Conservation (phyloP, 306 rosid genomes). For the Cucurbita ficifolia region DNA sequence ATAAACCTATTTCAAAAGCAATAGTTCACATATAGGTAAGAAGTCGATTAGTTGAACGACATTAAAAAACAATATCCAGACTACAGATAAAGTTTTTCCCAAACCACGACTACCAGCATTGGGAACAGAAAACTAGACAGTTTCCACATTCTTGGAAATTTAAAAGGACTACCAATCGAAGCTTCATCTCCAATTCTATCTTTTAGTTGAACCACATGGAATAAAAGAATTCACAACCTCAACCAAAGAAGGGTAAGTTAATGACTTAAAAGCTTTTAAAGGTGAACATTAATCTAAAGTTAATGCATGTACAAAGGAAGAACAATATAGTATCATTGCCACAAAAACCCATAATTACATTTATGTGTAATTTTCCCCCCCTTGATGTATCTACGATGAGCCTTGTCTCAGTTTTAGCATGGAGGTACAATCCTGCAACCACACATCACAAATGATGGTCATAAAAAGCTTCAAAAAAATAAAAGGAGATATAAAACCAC, state of each 20-base stretch:
- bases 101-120: not conserved
- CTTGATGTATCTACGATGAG: conserved; percentile 85
- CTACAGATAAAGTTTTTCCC: not conserved
- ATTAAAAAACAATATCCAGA: not conserved
- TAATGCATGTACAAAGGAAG: not conserved
- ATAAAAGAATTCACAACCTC: not conserved
- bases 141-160: not conserved
- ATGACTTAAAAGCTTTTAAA: not conserved
- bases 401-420: conserved; percentile 61
- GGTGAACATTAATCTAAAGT: not conserved
- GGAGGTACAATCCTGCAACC: conserved; percentile 50
- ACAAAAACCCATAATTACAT: conserved; percentile 25
- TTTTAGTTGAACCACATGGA: not conserved
- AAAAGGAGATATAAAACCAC: conserved; percentile 1
- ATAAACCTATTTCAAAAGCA: not conserved
- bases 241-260: not conserved
- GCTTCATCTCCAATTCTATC: not conserved
- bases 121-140: not conserved
- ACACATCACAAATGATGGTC: conserved; percentile 7
- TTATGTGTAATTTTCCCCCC: conserved; percentile 59
- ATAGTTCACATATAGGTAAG: not conserved
- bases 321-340: not conserved
- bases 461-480: not conserved
- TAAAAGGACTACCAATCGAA: not conserved
- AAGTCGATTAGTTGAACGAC: not conserved